Evolutionary conservation across 73 alveolate genomes (phyloP).

Genomic region (Paramecium tetraurelia): DNA sequence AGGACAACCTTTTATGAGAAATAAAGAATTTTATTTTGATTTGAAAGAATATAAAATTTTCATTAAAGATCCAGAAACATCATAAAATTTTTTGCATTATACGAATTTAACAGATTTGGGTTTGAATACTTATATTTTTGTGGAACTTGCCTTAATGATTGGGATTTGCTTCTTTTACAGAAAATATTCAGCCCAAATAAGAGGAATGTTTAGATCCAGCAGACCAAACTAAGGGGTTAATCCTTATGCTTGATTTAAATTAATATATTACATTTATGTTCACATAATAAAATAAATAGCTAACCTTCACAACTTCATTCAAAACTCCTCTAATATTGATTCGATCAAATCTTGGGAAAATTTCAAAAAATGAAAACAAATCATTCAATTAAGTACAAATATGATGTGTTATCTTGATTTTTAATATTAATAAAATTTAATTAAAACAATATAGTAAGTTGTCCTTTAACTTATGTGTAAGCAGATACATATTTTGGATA

Average conservation of each 20-base stretch:
- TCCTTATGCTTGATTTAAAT: background rate
- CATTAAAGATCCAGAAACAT: background rate
- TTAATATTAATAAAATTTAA: too few species aligned
- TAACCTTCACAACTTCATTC: slow-evolving; percentile 5
- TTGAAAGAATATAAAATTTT: background rate
- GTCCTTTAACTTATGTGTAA: too few species aligned
- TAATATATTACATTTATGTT: background rate
- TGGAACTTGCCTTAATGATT: background rate
- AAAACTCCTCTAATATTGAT: slow-evolving; percentile 80
- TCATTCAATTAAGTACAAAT: slow-evolving; percentile 88
- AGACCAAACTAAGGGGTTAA: background rate
- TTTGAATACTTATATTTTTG: background rate
- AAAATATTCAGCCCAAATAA: background rate
- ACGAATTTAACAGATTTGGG: background rate
- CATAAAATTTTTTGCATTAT: background rate
- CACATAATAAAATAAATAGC: background rate
- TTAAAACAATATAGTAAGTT: too few species aligned
- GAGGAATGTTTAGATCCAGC: background rate
- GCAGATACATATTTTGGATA: too few species aligned
- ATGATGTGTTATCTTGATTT: too few species aligned
- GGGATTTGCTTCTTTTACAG: background rate
- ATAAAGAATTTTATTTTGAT: background rate
- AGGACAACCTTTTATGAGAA: background rate
- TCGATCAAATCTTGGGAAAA: slow-evolving; percentile 95
- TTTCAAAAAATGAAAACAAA: slow-evolving; percentile 82